Evolutionary conservation across 179 eudicot genomes (phyloP).

Genomic region (Pouteria campechiana): DNA sequence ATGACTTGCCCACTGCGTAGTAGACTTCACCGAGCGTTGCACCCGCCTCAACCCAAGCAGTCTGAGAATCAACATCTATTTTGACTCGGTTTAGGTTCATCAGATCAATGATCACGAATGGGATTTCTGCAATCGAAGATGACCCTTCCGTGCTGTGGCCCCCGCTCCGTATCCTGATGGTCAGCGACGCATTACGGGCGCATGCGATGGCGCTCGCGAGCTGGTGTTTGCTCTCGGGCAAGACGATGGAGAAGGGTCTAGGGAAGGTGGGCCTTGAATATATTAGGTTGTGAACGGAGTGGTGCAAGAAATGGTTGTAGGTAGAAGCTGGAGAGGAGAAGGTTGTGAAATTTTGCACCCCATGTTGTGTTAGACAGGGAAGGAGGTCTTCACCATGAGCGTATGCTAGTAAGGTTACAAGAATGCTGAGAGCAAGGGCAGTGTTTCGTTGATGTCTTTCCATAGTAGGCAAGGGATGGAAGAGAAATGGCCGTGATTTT

Average conservation of each 20-base stretch:
- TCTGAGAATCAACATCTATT: background rate
- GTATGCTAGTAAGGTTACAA: no score
- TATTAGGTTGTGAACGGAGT: constrained; percentile 11
- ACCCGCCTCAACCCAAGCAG: constrained; percentile 5
- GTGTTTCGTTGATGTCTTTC: no score
- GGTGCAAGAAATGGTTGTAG: constrained; percentile 1
- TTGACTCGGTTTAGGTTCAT: constrained; percentile 1
- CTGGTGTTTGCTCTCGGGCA: constrained; percentile 2
- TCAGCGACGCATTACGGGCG: background rate
- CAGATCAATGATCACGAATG: constrained; percentile 5
- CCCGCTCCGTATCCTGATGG: constrained; percentile 4
- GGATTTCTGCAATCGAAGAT: constrained; percentile 1
- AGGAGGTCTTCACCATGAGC: no score
- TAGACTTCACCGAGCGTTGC: constrained; percentile 7
- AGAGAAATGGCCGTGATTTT: no score
- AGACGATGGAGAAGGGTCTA: constrained; percentile 1
- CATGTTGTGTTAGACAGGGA: constrained; percentile 6
- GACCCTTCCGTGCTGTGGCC: constrained; percentile 5
- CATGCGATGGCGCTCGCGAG: background rate
- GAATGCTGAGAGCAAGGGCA: no score
- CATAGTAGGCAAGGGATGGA: no score
- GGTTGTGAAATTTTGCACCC: constrained; percentile 7
- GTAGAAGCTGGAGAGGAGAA: background rate
- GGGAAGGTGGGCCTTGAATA: background rate
- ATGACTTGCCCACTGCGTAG: background rate